phyloP scores from a whole-genome alignment of 495 filamentous ascomycete genomes.

The Lepidopterella palustris region DNA sequence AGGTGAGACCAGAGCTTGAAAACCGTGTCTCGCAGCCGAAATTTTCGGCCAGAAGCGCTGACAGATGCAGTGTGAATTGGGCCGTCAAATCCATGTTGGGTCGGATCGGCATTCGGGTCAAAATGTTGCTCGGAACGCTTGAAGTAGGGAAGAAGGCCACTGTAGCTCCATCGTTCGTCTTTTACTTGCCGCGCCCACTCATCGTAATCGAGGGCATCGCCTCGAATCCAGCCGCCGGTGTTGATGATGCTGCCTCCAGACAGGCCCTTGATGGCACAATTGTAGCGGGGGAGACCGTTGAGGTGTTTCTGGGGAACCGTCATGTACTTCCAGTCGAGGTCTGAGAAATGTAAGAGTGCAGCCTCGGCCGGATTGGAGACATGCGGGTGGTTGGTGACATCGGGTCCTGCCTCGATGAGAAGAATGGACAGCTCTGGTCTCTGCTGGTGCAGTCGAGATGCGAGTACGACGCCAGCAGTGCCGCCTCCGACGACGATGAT shows the following conservation, averaged over 20 bases:
- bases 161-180: conserved; percentile 40
- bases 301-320: conserved; percentile 50
- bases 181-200: conserved; percentile 42
- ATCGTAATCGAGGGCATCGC: conserved; percentile 54
- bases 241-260: conserved; percentile 61
- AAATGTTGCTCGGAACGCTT: conserved; percentile 13
- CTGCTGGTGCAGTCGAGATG: conserved; percentile 31
- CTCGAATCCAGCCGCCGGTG: conserved; percentile 52
- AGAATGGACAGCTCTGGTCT: conserved; percentile 25
- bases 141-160: conserved; percentile 12
- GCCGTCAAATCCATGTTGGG: conserved; percentile 19
- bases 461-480: conserved; percentile 33
- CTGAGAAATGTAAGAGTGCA: conserved; percentile 4
- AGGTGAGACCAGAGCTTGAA: conserved; percentile 6
- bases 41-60: conserved; percentile 10
- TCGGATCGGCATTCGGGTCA: conserved; percentile 5
- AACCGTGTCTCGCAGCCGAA: conserved; percentile 8
- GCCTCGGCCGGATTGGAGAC: conserved; percentile 11
- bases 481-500: conserved; percentile 37
- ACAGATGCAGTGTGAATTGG: conserved; percentile 12
- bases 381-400: conserved; percentile 22
- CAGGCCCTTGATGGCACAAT: conserved; percentile 54
- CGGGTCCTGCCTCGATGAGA: conserved; percentile 33
- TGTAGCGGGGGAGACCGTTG: conserved; percentile 45
- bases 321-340: conserved; percentile 57